Evolutionary conservation across 106 monocot genomes (phyloP), one percentile per base, ranked within the genome.

Genomic region (Platanthera guangdongensis): DNA sequence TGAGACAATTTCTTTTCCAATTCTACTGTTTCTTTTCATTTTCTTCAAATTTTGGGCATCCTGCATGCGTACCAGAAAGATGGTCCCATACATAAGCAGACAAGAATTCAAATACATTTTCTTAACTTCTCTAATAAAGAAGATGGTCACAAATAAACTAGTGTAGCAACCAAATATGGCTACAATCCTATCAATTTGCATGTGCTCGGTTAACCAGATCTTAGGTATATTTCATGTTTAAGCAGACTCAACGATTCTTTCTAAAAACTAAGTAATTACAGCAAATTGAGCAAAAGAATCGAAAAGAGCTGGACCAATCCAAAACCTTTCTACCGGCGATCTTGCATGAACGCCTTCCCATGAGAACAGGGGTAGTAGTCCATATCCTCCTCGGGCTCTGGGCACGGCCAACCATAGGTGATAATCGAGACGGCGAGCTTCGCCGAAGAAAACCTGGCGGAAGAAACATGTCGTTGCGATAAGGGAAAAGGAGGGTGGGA

Each of bases 1-100:
- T 54, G 88, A 68, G 54, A 91, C 90, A 53, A 91, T 88, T 82
- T 91, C 90, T 75, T 91, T 91, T 45, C 90, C 90, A 76, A 91
- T 85, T 88, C 84, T 91, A 59, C 80, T 79, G 51, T 91, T 88
- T 19, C 88, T 85, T 76, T 91, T 91, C 87, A 88, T 88, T 76
- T 91, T 91, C 81, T 91, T 91, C 83, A 88, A 57, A 78, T 91
- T 88, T 68, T 91, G 91, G 46, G 91, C 91, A 86, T 91, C 88
- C 91, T 91, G 91, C 79, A 82, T 5, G 9, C 8, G 79, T 53
- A 39, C 18, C 68, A 71, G 47, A 71, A 28, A 12, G 6, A 21
- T 59, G n/a, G n/a, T n/a, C n/a, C n/a, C n/a, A 49, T 25, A 65
- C 30, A 74, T 71, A 5, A 76, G 51, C n/a, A 28, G 32, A 74